These are phyloP conservation scores for Xylariales sp. DNA, from an alignment of 2,329 filamentous ascomycete genomes.

Conservation along the genomic window DNA sequence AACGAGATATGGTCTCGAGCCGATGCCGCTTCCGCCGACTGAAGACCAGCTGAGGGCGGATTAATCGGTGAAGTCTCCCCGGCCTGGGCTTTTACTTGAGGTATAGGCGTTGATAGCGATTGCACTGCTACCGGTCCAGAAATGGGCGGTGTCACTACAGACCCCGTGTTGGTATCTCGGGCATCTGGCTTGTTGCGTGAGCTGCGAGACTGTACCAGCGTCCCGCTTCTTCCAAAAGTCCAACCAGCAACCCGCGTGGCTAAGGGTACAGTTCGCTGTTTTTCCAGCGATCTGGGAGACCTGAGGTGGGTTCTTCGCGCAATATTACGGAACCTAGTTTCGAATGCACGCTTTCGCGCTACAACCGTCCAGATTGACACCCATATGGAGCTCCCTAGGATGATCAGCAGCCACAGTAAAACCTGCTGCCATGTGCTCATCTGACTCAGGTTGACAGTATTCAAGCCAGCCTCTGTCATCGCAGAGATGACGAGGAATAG, in stretches of 20 bases:
- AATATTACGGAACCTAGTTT: conserved; percentile 53
- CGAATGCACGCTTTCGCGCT: conserved; percentile 57
- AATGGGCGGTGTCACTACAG: conserved; percentile 2
- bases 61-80: not conserved
- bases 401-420: conserved; percentile 59
- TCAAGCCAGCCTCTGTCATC: conserved; percentile 64
- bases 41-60: too few species aligned
- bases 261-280: conserved; percentile 1
- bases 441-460: conserved; percentile 60
- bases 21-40: not conserved
- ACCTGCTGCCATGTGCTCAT: conserved; percentile 66
- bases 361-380: conserved; percentile 62
- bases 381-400: conserved; percentile 63
- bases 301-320: conserved; percentile 34
- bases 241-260: conserved; percentile 5
- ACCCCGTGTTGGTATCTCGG: not conserved
- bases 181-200: too few species aligned
- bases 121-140: conserved; percentile 7
- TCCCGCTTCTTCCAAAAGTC: conserved; percentile 3
- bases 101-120: conserved; percentile 4
- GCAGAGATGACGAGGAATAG: conserved; percentile 63
- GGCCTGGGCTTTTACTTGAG: not conserved
- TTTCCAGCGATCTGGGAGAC: conserved; percentile 4
- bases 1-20: conserved; percentile 8
- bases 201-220: too few species aligned